These are phyloP conservation scores for Capsella rubella DNA, from an alignment of 441 rosid genomes.

Conservation along the genomic window DNA sequence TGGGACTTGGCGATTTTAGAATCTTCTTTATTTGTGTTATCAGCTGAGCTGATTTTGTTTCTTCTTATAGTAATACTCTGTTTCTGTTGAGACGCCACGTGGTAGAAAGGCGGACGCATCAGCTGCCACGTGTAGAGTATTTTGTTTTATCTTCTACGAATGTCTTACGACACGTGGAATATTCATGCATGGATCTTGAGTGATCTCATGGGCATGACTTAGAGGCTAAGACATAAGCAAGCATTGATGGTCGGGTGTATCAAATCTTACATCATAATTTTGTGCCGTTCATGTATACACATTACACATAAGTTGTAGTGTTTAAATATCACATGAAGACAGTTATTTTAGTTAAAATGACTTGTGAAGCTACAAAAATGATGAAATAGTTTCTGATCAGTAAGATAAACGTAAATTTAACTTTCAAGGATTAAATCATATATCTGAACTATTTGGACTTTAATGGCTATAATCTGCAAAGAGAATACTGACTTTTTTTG, in stretches of 20 bases:
- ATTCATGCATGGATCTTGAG: constrained; percentile 29
- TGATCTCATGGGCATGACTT: constrained; percentile 6
- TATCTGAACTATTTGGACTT: too few relatives aligned
- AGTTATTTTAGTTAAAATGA: too few relatives aligned
- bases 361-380: too few relatives aligned
- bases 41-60: neutral
- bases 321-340: too few relatives aligned
- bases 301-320: too few relatives aligned
- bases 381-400: too few relatives aligned
- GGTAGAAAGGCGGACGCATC: neutral
- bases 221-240: constrained; percentile 4
- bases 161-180: constrained; percentile 23
- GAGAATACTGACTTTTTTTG: neutral
- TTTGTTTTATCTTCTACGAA: constrained; percentile 5
- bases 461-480: too few relatives aligned
- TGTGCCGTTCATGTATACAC: too few relatives aligned
- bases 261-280: too few relatives aligned
- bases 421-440: too few relatives aligned
- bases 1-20: neutral
- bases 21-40: neutral
- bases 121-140: constrained; percentile 30
- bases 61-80: constrained; percentile 28
- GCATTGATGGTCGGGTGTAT: neutral
- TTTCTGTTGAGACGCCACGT: constrained; percentile 23
- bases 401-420: too few relatives aligned